Evolutionary conservation across 2,329 filamentous ascomycete genomes (phyloP).

Genomic region (Aspergillus glaucus): DNA sequence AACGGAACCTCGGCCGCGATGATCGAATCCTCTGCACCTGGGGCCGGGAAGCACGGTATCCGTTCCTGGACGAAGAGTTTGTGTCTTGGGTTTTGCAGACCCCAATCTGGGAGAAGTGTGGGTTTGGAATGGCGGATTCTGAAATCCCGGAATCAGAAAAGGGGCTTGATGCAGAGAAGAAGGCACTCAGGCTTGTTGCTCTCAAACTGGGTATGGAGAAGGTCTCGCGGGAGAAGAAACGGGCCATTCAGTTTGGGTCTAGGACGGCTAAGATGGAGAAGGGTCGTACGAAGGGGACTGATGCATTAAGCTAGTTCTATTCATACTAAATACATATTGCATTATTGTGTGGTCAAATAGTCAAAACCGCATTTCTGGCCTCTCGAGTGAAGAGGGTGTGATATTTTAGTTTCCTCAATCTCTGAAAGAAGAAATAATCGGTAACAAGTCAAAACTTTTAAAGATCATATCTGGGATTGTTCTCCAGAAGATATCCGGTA

Average conservation of each 20-base stretch:
- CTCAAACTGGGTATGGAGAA: conserved; percentile 63
- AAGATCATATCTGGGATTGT: no score
- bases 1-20: conserved; percentile 90
- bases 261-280: conserved; percentile 76
- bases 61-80: conserved; percentile 80
- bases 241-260: conserved; percentile 81
- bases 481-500: no score
- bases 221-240: conserved; percentile 83
- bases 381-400: no score
- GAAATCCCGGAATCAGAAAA: conserved; percentile 15
- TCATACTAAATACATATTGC: not conserved
- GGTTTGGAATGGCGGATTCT: conserved; percentile 57
- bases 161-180: conserved; percentile 69
- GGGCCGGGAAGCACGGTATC: conserved; percentile 82
- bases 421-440: no score
- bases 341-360: not conserved
- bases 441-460: no score
- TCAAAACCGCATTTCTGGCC: no score
- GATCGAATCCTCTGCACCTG: conserved; percentile 87
- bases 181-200: conserved; percentile 70
- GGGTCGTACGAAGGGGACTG: conserved; percentile 61
- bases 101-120: conserved; percentile 80
- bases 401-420: no score
- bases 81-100: conserved; percentile 70
- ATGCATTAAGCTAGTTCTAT: conserved; percentile 34